phyloP scores from a whole-genome alignment of 441 rosid genomes.

The Euphorbia celastroides region DNA sequence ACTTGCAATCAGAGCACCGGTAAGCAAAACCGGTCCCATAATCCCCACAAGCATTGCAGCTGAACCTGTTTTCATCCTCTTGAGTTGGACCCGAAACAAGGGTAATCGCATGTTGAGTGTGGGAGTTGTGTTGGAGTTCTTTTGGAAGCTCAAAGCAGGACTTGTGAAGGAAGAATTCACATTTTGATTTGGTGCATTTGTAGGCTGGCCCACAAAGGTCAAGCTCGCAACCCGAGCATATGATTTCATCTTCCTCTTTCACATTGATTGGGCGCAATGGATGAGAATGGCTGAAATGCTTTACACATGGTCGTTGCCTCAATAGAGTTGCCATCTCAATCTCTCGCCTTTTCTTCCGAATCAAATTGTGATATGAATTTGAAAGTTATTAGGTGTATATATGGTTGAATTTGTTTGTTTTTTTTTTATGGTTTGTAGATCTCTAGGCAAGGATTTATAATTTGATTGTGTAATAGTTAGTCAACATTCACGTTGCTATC shows the following conservation, averaged over 20 bases:
- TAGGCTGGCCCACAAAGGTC: conserved; percentile 27
- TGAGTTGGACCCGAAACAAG: conserved; percentile 19
- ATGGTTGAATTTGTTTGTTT: neutral
- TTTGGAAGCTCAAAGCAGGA: conserved; percentile 21
- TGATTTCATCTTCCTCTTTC: conserved; percentile 17
- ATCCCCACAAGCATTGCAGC: conserved; percentile 21
- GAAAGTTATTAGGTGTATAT: neutral
- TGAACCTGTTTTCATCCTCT: neutral
- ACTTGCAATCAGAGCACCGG: conserved; percentile 15
- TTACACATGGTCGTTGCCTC: neutral
- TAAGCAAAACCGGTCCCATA: conserved; percentile 28
- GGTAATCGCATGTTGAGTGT: conserved; percentile 9
- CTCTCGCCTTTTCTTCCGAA: neutral
- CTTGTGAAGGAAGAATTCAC: conserved; percentile 17
- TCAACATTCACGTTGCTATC: neutral
- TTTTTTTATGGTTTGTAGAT: neutral
- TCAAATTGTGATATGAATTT: neutral
- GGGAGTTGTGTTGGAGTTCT: conserved; percentile 14
- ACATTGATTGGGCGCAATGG: conserved; percentile 15
- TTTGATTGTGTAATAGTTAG: neutral
- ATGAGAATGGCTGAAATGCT: conserved; percentile 9
- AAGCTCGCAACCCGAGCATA: conserved; percentile 20
- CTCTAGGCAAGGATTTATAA: neutral
- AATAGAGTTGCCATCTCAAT: neutral
- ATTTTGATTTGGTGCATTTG: conserved; percentile 23